Base-by-base conservation (phyloP, 2,329 filamentous ascomycete genomes). In the Pezicula carpinea region DNA sequence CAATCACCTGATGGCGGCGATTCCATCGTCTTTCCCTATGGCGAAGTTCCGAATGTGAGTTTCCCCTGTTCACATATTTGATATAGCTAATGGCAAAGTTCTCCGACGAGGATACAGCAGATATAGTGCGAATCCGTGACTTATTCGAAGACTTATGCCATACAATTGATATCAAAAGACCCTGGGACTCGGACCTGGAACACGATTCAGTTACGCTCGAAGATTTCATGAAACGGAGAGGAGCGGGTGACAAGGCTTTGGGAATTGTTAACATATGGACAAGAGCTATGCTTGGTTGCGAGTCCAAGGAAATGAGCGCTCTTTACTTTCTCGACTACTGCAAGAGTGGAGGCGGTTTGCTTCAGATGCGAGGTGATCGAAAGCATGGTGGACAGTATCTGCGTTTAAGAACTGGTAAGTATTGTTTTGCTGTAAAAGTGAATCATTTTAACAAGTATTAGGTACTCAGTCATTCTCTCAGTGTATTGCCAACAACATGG, bases 241-340 rank as follows among this genome's bases (percentile, higher is more conserved):
- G 41, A 2, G 43, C 43, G 21, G 49, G 49, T 29, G 39, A 45
- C 11, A 38, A 34, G 18, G 49, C 49, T 29, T 18, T 48, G 15
- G 43, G 32, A 10, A 36, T 36, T 39, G 23, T 44, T 22, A 40
- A 23, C 14, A 40, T 40, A 21, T 40, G 38, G 38, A 40, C 38
- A 15, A 40, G 71, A 0, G 74, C 69, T 2, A 72, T 75, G 68
- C 60, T 77, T 1, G 76, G 76, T 2, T 60, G 69, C 1, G 71
- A 76, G 34, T 69, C 74, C 0, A 46, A 41, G 3, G 74, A 80
- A 18, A 53, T 78, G 2, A 73, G 69, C 3, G 75, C 76, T 0
- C 55, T 76, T 1, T 80, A 64, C 55, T 77, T 81, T 53, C 63
- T 81, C 18, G 66, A 76, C 55, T 79, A 80, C 61, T 74, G 73